Percentiles rank a stretch among this genome's conserved stretches.
These are phyloP conservation scores for Trichoderma erinaceum DNA, from an alignment of 495 filamentous ascomycete genomes.

Conservation along the genomic window DNA sequence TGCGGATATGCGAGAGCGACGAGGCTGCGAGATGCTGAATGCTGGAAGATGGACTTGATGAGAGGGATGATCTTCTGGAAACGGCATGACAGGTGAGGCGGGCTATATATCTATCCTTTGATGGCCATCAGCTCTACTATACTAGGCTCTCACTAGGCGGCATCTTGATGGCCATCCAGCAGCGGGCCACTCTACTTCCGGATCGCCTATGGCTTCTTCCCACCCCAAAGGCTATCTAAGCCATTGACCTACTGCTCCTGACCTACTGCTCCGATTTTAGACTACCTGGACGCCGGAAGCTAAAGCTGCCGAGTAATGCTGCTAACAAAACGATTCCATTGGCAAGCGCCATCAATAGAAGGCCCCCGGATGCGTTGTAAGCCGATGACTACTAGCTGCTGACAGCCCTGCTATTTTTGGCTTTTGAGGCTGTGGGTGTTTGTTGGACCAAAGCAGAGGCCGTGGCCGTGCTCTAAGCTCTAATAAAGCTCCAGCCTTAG, in stretches of 20 bases:
- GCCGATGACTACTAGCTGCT: constrained; percentile 11
- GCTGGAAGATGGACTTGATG: neutral
- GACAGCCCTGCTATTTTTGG: constrained; percentile 12
- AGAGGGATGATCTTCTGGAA: neutral
- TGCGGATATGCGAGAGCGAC: neutral
- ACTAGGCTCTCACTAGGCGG: neutral
- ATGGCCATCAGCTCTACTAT: neutral
- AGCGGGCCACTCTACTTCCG: neutral
- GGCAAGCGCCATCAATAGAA: neutral
- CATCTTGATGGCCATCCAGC: neutral
- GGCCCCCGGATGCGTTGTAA: constrained; percentile 8
- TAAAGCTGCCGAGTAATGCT: neutral
- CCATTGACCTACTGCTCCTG: neutral
- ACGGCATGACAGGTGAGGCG: neutral
- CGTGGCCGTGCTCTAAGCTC: too few relatives aligned
- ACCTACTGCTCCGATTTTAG: constrained; percentile 7
- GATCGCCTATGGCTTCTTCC: neutral
- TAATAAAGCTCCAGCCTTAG: neutral
- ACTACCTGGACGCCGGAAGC: constrained; percentile 6
- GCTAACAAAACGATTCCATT: too few relatives aligned
- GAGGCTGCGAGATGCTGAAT: neutral
- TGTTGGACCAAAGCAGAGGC: neutral
- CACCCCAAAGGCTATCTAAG: neutral
- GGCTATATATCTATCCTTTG: neutral
- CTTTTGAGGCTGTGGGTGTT: neutral